A percentile compares a stretch with the other conserved stretches of the same genome.
These are phyloP conservation scores for Penicillium ucsense DNA, from an alignment of 495 filamentous ascomycete species.

Conservation along the genomic window DNA sequence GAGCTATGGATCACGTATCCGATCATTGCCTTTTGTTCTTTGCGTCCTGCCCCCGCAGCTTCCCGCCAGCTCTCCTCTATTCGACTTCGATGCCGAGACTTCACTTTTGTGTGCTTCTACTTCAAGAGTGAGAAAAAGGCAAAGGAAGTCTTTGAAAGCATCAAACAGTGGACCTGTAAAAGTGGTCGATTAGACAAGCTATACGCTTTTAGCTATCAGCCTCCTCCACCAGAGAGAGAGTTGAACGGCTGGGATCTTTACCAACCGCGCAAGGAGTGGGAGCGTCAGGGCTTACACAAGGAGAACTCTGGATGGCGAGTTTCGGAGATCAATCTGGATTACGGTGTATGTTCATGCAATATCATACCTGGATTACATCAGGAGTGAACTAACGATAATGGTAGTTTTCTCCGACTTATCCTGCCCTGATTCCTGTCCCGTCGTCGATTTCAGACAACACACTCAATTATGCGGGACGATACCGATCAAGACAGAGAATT, in stretches of 20 bases:
- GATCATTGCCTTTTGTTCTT: conserved; percentile 67
- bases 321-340: conserved; percentile 80
- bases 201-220: conserved; percentile 78
- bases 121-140: conserved; percentile 65
- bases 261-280: conserved; percentile 71
- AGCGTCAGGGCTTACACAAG: conserved; percentile 68
- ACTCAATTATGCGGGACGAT: conserved; percentile 84
- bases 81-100: conserved; percentile 83
- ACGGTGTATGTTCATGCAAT: conserved; percentile 38
- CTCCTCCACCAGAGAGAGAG: conserved; percentile 61
- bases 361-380: too few relatives aligned
- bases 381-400: conserved; percentile 15
- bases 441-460: conserved; percentile 89
- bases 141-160: conserved; percentile 81
- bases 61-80: conserved; percentile 73
- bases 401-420: conserved; percentile 93
- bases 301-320: conserved; percentile 82
- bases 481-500: conserved; percentile 79
- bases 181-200: conserved; percentile 80
- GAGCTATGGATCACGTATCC: conserved; percentile 92
- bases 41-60: conserved; percentile 58
- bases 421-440: conserved; percentile 73
- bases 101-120: conserved; percentile 85
- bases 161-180: conserved; percentile 72
- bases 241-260: conserved; percentile 85